Conservation (phyloP, 257 asterid species). For the Gentiana dahurica region DNA sequence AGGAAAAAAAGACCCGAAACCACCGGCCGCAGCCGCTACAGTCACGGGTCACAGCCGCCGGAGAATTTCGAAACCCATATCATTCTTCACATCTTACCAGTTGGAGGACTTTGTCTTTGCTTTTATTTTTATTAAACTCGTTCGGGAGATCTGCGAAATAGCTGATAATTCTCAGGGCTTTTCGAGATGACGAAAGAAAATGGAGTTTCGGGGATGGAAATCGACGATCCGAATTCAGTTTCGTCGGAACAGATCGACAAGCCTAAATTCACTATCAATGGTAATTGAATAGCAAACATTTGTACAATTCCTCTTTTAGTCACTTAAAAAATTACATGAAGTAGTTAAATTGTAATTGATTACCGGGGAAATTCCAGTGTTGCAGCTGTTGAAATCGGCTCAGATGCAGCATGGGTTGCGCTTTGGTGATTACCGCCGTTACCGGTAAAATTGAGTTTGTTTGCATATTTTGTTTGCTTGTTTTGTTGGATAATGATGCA, state of each 20-base stretch:
- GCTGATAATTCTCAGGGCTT: background rate
- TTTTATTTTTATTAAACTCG: too few species aligned
- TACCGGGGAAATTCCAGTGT: constrained; percentile 38
- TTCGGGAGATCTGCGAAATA: too few species aligned
- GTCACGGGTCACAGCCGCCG: too few species aligned
- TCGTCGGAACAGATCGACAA: constrained; percentile 42
- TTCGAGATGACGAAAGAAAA: constrained; percentile 45
- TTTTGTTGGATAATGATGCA: background rate
- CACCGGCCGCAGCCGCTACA: too few species aligned
- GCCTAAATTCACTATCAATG: constrained; percentile 75
- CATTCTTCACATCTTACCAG: too few species aligned
- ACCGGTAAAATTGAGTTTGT: constrained; percentile 37
- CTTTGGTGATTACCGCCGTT: constrained; percentile 79
- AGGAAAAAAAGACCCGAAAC: too few species aligned
- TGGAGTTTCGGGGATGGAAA: constrained; percentile 54
- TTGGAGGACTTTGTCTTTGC: too few species aligned
- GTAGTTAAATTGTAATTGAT: constrained; percentile 1
- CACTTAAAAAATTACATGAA: background rate
- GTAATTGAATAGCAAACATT: constrained; percentile 16
- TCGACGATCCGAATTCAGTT: constrained; percentile 43
- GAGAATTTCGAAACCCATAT: too few species aligned
- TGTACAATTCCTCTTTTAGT: background rate
- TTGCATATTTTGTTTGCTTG: background rate
- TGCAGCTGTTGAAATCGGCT: constrained; percentile 85
- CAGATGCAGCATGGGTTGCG: constrained; percentile 99